These are phyloP conservation scores for Saccharomyces hybrid DNA, from an alignment of 1,139 yeast genomes.

Conservation along the genomic window DNA sequence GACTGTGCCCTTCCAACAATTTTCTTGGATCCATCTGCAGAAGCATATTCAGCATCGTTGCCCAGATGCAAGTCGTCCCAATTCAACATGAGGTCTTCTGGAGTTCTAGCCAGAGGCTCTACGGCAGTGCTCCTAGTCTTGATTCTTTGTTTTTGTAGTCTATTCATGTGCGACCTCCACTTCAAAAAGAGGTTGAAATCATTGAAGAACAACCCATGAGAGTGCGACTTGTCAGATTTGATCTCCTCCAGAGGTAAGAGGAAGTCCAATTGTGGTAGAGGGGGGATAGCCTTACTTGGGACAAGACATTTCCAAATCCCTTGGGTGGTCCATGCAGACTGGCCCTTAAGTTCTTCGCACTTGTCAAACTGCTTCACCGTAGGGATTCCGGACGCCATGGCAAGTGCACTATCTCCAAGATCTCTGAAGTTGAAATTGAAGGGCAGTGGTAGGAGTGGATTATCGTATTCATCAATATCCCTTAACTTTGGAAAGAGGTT, in stretches of 20 bases:
- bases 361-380: constrained; percentile 50
- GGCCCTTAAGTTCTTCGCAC: constrained; percentile 59
- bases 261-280: constrained; percentile 13
- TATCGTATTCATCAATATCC: background rate
- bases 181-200: constrained; percentile 58
- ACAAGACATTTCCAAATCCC: constrained; percentile 88
- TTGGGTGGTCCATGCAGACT: constrained; percentile 66
- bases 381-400: constrained; percentile 53
- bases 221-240: constrained; percentile 33
- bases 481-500: background rate
- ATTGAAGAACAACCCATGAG: constrained; percentile 45
- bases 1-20: constrained; percentile 47
- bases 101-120: constrained; percentile 27
- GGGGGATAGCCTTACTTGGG: constrained; percentile 37
- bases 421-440: background rate
- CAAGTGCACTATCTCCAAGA: background rate
- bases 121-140: constrained; percentile 27
- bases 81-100: constrained; percentile 28
- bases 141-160: constrained; percentile 29
- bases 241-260: constrained; percentile 49
- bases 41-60: background rate
- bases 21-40: constrained; percentile 27
- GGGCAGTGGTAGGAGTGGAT: background rate
- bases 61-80: background rate
- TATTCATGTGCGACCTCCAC: constrained; percentile 51